Evolutionary conservation across 2,329 filamentous ascomycete genomes (phyloP), one percentile per base, ranked within the genome.

Genomic region (Exophiala sp.): DNA sequence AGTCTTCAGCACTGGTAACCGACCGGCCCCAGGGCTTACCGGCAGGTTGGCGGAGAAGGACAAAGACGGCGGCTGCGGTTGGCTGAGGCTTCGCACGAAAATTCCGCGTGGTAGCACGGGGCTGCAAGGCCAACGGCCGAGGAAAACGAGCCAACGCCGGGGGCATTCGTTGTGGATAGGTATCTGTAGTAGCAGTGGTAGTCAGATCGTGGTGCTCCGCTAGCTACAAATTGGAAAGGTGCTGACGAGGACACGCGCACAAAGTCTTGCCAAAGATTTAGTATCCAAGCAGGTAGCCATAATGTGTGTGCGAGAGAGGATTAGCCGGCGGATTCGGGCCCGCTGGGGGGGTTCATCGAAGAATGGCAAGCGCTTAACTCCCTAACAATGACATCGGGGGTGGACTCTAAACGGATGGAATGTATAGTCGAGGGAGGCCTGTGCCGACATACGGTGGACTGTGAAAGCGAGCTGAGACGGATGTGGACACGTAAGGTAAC

Each of bases 391-490:
- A 18, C 34, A 37, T 37, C 34, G 14, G 34, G 14, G 34, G 16
- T 37, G 34, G 34, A 37, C 34, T 18, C 8, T 19, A 37, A 37
- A 37, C 34, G 34, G 34, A 37, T 37, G 34, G 34, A 37, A 37
- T 37, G 34, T 37, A 19, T 37, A 37, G 34, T 37, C 34, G 34
- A 37, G 34, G 34, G 14, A 37, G 34, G 19, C 5, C 9, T 34
- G 14, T 34, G 30, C 30, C n/a, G n/a, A n/a, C n/a, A n/a, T 9
- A 13, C 9, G 6, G 14, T n/a, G 30, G 30, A 11, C 18, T 3
- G 34, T 37, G 14, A 37, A 18, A 19, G 34, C 34, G 34, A 37
- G 34, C 34, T 37, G 4, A 13, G 19, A 7, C 24, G 13, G 7
- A 37, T 32, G 11, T 32, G 29, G 29, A 3, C 29, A 32, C 6